Evolutionary conservation across 805 yeast species (phyloP), one percentile per base, ranked within the genome.

Genomic region (Metschnikowia proteae): DNA sequence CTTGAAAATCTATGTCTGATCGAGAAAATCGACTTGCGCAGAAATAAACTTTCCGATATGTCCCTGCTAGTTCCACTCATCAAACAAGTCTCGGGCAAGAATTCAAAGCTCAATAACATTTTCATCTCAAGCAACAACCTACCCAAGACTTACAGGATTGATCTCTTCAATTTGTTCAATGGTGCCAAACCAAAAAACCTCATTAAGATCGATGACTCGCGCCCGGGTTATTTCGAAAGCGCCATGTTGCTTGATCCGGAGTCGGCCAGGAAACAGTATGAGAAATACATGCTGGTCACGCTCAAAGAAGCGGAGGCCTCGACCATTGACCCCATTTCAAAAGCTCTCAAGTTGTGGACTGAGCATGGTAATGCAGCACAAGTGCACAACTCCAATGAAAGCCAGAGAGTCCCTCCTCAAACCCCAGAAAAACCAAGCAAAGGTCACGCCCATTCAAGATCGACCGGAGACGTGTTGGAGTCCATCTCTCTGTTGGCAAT

Each of bases 221-320:
- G 76, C 46, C 85, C 86, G 0, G 84, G 85, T 0, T 78, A 81
- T 47, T 79, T 81, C 63, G 86, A 81, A 62, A 71, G 79, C 22
- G 76, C 84, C 30, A 59, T 80, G 56, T 62, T 81, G 28, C 65
- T 80, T 45, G 84, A 79, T 53, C 66, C 74, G 2, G 80, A 76
- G 52, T 67, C 69, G 25, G 78, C 83, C 0, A 66, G 68, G 45
- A 62, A 71, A 55, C 66, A 66, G 37, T 66, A 78, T 46, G 73
- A 74, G 49, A 72, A 69, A 47, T 77, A 55, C 52, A 64, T 65
- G 53, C 50, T 22, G 25, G 6, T 26, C 6, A 33, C 34, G 27
- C 28, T 6, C 22, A 30, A 6, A n/a, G 25, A n/a, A 11, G 29
- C 11, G 29, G 43, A 40, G 13, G 23, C 13, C n/a, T 23, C n/a